A percentile compares a stretch with the other conserved stretches of the same genome.
These are phyloP conservation scores for Blepharisma japonicum DNA, from an alignment of 73 alveolate genomes.

Conservation along the genomic window DNA sequence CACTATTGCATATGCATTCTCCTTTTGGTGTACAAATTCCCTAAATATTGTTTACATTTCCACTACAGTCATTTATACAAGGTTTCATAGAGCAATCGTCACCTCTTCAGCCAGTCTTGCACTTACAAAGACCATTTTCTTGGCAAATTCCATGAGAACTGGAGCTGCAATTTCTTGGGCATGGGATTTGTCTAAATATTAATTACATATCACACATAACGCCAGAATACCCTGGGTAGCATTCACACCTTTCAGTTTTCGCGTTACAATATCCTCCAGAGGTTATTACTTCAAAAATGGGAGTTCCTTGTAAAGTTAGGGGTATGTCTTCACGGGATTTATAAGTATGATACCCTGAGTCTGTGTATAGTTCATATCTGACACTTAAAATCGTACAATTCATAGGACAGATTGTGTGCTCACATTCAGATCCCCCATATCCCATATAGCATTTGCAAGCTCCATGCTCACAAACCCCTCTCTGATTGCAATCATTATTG, in stretches of 20 bases:
- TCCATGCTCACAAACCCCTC: slow-evolving; percentile 1
- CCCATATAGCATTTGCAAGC: slow-evolving; percentile 15
- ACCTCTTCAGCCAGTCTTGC: too few relatives aligned
- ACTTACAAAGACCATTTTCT: too few relatives aligned
- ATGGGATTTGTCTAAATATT: too few relatives aligned
- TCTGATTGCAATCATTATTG: background rate
- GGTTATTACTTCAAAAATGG: background rate
- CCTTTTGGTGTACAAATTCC: too few relatives aligned
- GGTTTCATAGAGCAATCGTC: too few relatives aligned
- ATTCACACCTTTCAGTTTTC: background rate
- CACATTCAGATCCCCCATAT: background rate
- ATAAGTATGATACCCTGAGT: background rate
- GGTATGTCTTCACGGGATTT: slow-evolving; percentile 19
- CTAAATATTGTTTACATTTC: too few relatives aligned
- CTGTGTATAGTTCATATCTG: background rate
- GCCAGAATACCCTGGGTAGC: background rate
- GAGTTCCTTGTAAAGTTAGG: background rate
- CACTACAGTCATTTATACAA: too few relatives aligned
- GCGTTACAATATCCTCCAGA: background rate
- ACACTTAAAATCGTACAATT: background rate
- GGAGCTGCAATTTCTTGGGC: too few relatives aligned
- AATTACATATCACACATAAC: too few relatives aligned
- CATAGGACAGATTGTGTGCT: background rate
- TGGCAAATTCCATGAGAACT: too few relatives aligned
- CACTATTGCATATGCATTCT: too few relatives aligned